Base-by-base conservation (phyloP, 2,329 filamentous ascomycete genomes). In the Atkinsonella texensis region DNA sequence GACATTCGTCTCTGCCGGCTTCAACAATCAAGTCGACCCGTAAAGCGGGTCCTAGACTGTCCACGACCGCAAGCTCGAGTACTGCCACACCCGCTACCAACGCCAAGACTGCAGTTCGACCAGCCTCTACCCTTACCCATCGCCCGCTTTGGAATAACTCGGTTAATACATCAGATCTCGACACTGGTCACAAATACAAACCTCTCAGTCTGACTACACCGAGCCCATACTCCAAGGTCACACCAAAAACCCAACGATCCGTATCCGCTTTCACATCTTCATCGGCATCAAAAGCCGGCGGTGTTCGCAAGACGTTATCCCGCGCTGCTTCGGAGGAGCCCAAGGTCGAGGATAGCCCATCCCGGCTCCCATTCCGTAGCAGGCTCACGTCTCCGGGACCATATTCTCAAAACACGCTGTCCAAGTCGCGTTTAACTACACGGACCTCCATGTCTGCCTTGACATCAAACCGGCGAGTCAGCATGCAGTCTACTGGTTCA, bases 111-210 rank as follows among this genome's bases (percentile, higher is more conserved):
- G 64, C 74, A 51, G 50, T n/a, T n/a, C 71, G 75, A 48, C 70
- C 76, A 52, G 62, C 70, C 40, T 69, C 73, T 2, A 72, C 71
- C 11, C 57, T 74, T 35, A 63, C 76, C 52, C 73, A 77, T 52
- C 80, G 84, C 48, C 87, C 87, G 3, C 77, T 81, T 53, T 93
- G 87, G 87, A 91, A 83, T 61, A 62, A 61, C 11, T 85, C 82
- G 32, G 79, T 81, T 6, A 88, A 84, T 59, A 76, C 79, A 4
- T 69, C 70, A 7, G 76, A 81, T 54, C 70, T 81, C n/a, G 75
- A 84, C 33, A 77, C 79, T n/a, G 81, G 83, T 28, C 82, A 85
- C 64, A 80, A 80, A 63, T 85, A 81, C 68, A 84, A 80, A 59
- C 79, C 83, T 11, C 67, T 84, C 11, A 78, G 68, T 38, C 67